Conservation (phyloP, 805 yeast species). For the Kazachstania viticola region DNA sequence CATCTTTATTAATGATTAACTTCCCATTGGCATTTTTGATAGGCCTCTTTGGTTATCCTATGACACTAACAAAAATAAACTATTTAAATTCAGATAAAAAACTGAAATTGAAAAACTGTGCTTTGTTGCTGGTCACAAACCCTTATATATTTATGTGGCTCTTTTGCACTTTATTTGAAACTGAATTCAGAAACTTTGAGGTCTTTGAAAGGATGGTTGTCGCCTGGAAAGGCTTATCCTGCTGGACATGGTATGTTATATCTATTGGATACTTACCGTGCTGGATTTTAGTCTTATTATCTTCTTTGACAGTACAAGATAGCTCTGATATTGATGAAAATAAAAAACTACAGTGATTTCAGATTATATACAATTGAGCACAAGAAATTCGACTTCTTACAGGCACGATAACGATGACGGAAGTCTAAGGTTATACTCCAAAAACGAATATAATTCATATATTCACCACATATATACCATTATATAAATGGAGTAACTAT, state of each 20-base stretch:
- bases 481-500: too few species aligned
- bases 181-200: conserved; percentile 26
- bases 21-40: conserved; percentile 68
- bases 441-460: too few species aligned
- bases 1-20: conserved; percentile 69
- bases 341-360: neutral
- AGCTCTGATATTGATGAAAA: neutral
- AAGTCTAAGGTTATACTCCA: too few species aligned
- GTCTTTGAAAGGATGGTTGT: conserved; percentile 42
- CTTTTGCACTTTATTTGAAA: conserved; percentile 23
- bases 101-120: conserved; percentile 16
- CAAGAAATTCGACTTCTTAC: too few species aligned
- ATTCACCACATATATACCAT: too few species aligned
- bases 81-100: conserved; percentile 3
- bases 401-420: too few species aligned
- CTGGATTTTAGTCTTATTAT: conserved; percentile 44
- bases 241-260: conserved; percentile 78
- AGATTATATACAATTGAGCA: too few species aligned
- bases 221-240: conserved; percentile 58
- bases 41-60: conserved; percentile 64
- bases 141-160: conserved; percentile 36
- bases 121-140: conserved; percentile 35
- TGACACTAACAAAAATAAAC: conserved; percentile 39
- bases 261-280: conserved; percentile 72
- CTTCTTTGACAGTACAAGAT: conserved; percentile 6